Percentiles rank a stretch among this genome's conserved stretches.
These are phyloP conservation scores for Castanospermum australe DNA, from an alignment of 306 rosid genomes.

Conservation along the genomic window DNA sequence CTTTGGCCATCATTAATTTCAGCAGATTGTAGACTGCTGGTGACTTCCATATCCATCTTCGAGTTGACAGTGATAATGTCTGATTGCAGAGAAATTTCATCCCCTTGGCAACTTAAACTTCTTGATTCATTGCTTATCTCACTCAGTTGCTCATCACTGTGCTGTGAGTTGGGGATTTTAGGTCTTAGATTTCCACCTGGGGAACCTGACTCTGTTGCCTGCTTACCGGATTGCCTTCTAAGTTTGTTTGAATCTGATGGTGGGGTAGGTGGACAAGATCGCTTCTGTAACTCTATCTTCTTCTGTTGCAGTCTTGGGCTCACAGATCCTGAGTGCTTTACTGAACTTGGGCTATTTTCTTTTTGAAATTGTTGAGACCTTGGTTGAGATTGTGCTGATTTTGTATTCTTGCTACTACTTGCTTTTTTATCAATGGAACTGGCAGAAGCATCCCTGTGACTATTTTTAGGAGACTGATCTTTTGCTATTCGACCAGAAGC, in stretches of 20 bases:
- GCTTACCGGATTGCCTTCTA: slow-evolving; percentile 55
- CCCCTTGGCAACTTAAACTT: slow-evolving; percentile 59
- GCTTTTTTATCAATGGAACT: slow-evolving; percentile 57
- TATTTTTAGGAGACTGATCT: slow-evolving; percentile 48
- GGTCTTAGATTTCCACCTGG: slow-evolving; percentile 59
- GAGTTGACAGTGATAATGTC: slow-evolving; percentile 37
- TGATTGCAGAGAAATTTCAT: slow-evolving; percentile 53
- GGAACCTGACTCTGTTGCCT: slow-evolving; percentile 48
- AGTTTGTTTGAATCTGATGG: slow-evolving; percentile 58
- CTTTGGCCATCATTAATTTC: slow-evolving; percentile 45
- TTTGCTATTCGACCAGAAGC: slow-evolving; percentile 39
- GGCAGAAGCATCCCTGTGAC: slow-evolving; percentile 42
- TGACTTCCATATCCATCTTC: slow-evolving; percentile 55
- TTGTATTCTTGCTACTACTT: slow-evolving; percentile 36
- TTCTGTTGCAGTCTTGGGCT: slow-evolving; percentile 85
- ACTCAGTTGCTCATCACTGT: slow-evolving; percentile 60
- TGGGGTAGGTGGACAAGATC: slow-evolving; percentile 65
- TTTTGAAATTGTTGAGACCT: slow-evolving; percentile 49
- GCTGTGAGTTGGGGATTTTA: slow-evolving; percentile 43
- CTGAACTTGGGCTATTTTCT: slow-evolving; percentile 46
- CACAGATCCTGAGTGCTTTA: slow-evolving; percentile 60
- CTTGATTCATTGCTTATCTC: slow-evolving; percentile 68
- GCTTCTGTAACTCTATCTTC: slow-evolving; percentile 72
- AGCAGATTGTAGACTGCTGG: slow-evolving; percentile 38
- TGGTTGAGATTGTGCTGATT: slow-evolving; percentile 45